phyloP scores from a whole-genome alignment of 1,284 basidiomycete species.

The Leccinum fuscescens region DNA sequence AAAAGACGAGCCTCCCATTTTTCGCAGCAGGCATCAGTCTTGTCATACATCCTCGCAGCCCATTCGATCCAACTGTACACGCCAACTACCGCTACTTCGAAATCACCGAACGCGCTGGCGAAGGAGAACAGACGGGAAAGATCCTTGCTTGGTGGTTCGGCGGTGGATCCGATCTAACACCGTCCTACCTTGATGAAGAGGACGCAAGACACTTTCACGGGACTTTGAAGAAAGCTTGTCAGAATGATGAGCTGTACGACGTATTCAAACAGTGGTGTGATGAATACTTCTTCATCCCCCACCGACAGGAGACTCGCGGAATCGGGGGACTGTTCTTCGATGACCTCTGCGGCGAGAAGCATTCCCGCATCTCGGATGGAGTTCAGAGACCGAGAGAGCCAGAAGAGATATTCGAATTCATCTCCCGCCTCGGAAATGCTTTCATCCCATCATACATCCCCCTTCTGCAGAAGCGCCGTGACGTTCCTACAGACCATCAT shows the following conservation, averaged over 20 bases:
- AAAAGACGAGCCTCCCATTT: conserved; percentile 74
- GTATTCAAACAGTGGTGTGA: conserved; percentile 97
- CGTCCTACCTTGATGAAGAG: conserved; percentile 87
- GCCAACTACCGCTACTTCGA: conserved; percentile 99
- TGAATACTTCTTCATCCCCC: conserved; percentile 94
- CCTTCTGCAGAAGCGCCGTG: conserved; percentile 64
- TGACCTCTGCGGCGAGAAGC: conserved; percentile 68
- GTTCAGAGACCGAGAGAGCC: conserved; percentile 53
- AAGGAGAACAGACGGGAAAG: conserved; percentile 36
- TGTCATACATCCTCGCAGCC: conserved; percentile 93
- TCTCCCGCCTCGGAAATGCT: conserved; percentile 68
- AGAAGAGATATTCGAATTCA: conserved; percentile 75
- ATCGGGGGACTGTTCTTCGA: conserved; percentile 98
- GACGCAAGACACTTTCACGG: conserved; percentile 89
- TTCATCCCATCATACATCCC: conserved; percentile 91
- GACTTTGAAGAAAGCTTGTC: conserved; percentile 77
- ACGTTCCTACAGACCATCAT: conserved; percentile 60
- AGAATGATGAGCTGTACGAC: conserved; percentile 72
- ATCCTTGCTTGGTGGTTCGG: conserved; percentile 98
- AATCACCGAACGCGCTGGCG: conserved; percentile 55
- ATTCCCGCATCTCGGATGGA: conserved; percentile 51
- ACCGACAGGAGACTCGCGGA: conserved; percentile 87
- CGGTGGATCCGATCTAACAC: conserved; percentile 95
- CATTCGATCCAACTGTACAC: conserved; percentile 90
- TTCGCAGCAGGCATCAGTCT: conserved; percentile 91